phyloP scores from a whole-genome alignment of 352 stramenopile species.

The Pythium sp. region DNA sequence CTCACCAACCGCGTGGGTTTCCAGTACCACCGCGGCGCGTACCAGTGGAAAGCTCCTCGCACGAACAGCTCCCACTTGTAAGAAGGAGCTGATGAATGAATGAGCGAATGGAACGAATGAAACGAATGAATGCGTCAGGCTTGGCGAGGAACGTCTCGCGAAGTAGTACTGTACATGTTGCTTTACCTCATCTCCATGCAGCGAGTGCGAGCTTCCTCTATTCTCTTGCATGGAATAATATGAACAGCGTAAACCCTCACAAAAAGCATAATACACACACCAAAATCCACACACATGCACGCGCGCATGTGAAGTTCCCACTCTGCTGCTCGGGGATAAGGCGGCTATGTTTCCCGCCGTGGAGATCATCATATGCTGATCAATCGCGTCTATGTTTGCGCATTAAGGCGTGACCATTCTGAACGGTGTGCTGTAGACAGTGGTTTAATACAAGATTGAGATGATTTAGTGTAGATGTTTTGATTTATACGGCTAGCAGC shows the following conservation, averaged over 20 bases:
- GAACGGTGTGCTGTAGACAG: too few species aligned
- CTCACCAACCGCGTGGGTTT: slow-evolving; percentile 63
- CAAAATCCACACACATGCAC: not conserved
- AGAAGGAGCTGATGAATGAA: not conserved
- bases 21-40: slow-evolving; percentile 74
- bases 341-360: not conserved
- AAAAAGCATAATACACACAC: slow-evolving; percentile 2
- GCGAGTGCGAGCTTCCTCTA: not conserved
- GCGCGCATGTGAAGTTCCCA: not conserved
- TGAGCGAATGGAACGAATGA: not conserved
- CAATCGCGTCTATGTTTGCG: too few species aligned
- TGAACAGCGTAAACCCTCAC: not conserved
- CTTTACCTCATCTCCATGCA: not conserved
- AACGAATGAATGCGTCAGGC: not conserved
- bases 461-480: too few species aligned
- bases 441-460: too few species aligned
- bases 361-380: too few species aligned
- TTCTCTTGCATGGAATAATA: slow-evolving; percentile 1
- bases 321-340: not conserved
- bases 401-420: too few species aligned
- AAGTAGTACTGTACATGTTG: not conserved
- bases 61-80: slow-evolving; percentile 52
- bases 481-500: too few species aligned
- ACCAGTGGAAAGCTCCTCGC: slow-evolving; percentile 64
- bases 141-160: not conserved